Percentiles rank a stretch among this genome's conserved stretches.
Evolutionary conservation across 257 asterid species (phyloP).

Genomic region (Jaltomata sinuosa): DNA sequence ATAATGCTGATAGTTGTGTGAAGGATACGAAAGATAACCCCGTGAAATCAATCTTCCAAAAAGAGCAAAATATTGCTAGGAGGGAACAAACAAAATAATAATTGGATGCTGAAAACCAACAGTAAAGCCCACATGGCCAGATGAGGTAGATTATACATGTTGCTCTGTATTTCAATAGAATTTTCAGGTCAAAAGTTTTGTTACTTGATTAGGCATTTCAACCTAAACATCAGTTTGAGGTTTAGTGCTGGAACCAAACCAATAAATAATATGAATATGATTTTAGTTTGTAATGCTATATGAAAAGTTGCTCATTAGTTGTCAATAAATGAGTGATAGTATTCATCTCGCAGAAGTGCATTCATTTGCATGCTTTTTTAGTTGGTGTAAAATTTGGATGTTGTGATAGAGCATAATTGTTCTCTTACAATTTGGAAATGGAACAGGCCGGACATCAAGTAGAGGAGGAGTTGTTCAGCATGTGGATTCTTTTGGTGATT

Average conservation of each 20-base stretch:
- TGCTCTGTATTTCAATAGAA: not conserved
- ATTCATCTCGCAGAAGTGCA: not conserved
- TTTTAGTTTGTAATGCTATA: not conserved
- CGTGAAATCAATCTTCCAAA: too few species aligned
- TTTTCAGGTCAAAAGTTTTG: not conserved
- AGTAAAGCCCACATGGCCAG: not conserved
- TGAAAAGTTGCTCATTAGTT: not conserved
- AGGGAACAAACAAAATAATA: too few species aligned
- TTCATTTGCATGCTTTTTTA: not conserved
- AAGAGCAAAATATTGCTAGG: too few species aligned
- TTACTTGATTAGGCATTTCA: not conserved
- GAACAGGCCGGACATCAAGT: constrained; percentile 65
- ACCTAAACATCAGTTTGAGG: not conserved
- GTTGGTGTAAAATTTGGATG: not conserved
- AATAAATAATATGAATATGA: not conserved
- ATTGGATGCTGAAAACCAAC: too few species aligned
- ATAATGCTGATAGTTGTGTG: too few species aligned
- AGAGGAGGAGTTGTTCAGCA: constrained; percentile 76
- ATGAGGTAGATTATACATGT: not conserved
- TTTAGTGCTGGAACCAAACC: not conserved
- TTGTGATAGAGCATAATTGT: not conserved
- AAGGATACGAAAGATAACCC: too few species aligned
- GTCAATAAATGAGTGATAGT: not conserved
- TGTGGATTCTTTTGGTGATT: constrained; percentile 60
- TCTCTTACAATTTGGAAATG: not conserved